Percentiles rank a stretch among this genome's conserved stretches.
Conservation (phyloP, 1,139 yeast genomes). For the Geotrichum macrosporum region DNA sequence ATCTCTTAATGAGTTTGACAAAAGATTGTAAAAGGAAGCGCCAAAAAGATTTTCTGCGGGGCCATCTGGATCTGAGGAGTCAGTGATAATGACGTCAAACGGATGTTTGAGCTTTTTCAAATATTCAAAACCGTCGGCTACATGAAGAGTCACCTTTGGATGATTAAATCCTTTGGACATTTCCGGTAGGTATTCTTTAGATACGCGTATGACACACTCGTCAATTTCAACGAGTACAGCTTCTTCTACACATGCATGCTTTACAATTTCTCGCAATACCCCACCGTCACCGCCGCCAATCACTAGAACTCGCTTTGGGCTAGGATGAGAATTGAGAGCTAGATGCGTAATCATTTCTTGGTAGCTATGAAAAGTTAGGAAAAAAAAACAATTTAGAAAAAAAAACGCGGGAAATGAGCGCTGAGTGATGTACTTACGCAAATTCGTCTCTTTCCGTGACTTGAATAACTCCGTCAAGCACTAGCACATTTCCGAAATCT, state of each 20-base stretch:
- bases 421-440: constrained; percentile 44
- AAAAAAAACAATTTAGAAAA: background rate
- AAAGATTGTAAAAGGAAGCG: constrained; percentile 75
- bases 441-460: constrained; percentile 94
- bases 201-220: constrained; percentile 77
- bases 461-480: constrained; percentile 85
- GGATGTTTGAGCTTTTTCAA: constrained; percentile 63
- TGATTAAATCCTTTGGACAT: constrained; percentile 76
- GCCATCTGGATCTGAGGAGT: constrained; percentile 95
- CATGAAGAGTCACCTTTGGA: constrained; percentile 76
- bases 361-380: constrained; percentile 38
- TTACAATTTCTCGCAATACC: constrained; percentile 84
- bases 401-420: too few species aligned
- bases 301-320: constrained; percentile 83
- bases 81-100: constrained; percentile 88
- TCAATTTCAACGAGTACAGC: constrained; percentile 91
- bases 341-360: constrained; percentile 94
- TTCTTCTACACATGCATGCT: constrained; percentile 75
- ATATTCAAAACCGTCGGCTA: constrained; percentile 91
- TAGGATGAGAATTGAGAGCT: constrained; percentile 83
- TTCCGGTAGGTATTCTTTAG: constrained; percentile 78
- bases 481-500: constrained; percentile 85
- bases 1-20: constrained; percentile 69
- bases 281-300: constrained; percentile 99
- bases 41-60: constrained; percentile 90